Evolutionary conservation across 371 early-diverging fungal species (phyloP), one percentile per base, ranked within the genome.

Genomic region (Sporodiniella umbellata): DNA sequence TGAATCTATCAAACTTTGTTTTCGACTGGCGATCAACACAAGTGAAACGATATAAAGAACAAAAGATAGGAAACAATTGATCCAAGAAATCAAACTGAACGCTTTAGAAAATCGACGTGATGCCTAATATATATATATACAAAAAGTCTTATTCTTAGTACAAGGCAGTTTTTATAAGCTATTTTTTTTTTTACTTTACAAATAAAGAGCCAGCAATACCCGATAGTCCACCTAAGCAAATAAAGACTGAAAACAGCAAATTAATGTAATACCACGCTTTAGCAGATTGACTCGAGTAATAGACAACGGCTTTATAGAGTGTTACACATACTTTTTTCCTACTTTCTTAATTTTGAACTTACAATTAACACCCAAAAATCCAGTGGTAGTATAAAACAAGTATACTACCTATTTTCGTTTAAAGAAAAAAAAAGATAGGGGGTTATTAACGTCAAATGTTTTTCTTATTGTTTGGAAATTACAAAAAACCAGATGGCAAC

Each of bases 311-410:
- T 75, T 56, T 14, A 54, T 8, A 37, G 14, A n/a, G n/a, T n/a
- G n/a, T n/a, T n/a, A n/a, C n/a, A n/a, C n/a, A n/a, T n/a, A n/a
- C n/a, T n/a, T n/a, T n/a, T n/a, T n/a, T n/a, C n/a, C n/a, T n/a
- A n/a, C n/a, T n/a, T n/a, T n/a, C n/a, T n/a, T n/a, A n/a, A n/a
- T n/a, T n/a, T n/a, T n/a, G n/a, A n/a, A n/a, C 50, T 28, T 67
- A 75, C 75, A 57, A 59, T 75, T 75, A 48, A 66, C 60, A 14
- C 71, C 75, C 15, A 75, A 42, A 26, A 75, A 75, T 11, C 76
- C 76, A 19, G 70, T 75, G n/a, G 58, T 47, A 17, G 68, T 64
- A 53, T 75, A 68, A 42, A 75, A 56, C 22, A 75, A 49, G 30
- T 75, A 72, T 18, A 60, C 49, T 12, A 62, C 56, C 76, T 75